Evolutionary conservation across 2,329 filamentous ascomycete genomes (phyloP).

Genomic region (Trichoderma koningiopsis): DNA sequence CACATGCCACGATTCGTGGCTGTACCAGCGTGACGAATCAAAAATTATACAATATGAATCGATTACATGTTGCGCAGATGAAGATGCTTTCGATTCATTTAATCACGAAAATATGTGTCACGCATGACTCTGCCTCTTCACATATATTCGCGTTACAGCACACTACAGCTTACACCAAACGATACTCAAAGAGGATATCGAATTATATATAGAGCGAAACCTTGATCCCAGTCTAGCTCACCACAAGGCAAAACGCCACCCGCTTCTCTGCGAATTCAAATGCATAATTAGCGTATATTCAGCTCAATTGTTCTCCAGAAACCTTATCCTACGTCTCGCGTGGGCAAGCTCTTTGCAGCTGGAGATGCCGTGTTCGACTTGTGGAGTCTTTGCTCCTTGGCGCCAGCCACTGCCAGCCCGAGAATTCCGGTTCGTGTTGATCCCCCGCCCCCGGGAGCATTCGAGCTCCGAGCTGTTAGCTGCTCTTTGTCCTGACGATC

Average conservation of each 20-base stretch:
- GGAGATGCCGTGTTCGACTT: background rate
- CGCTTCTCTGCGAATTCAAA: background rate
- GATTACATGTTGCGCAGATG: background rate
- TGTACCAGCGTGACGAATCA: background rate
- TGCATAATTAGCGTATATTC: background rate
- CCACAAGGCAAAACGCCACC: background rate
- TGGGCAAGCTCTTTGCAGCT: background rate
- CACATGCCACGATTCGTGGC: background rate
- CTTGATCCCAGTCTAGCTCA: background rate
- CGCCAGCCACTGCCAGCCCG: conserved; percentile 5
- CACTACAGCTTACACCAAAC: background rate
- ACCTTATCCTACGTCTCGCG: background rate
- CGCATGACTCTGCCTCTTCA: background rate
- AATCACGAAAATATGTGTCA: background rate
- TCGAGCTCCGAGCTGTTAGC: background rate
- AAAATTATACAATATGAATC: background rate
- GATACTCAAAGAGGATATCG: background rate
- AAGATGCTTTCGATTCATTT: background rate
- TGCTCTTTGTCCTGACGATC: conserved; percentile 1
- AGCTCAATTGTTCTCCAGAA: background rate
- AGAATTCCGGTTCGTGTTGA: conserved; percentile 11
- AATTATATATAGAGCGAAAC: background rate
- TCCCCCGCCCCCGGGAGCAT: background rate
- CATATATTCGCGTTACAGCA: background rate
- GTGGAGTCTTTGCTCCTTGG: background rate